Evolutionary conservation across 2,329 filamentous ascomycete species (phyloP).

Genomic region (Ophiostoma ips): DNA sequence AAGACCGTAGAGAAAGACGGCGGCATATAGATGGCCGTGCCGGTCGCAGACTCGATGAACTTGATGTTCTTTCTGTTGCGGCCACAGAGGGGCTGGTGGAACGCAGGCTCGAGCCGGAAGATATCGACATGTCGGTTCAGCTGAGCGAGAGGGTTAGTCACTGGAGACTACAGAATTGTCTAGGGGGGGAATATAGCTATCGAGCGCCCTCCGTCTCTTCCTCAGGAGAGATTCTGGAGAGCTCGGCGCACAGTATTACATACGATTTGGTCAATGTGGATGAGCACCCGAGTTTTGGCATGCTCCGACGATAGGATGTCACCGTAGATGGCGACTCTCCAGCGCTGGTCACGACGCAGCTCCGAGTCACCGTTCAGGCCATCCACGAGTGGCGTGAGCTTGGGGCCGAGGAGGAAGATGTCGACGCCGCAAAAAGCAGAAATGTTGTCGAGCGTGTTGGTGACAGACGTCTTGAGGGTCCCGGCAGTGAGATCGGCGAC

Average conservation of each 20-base stretch:
- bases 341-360: conserved; percentile 76
- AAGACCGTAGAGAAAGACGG: conserved; percentile 86
- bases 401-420: conserved; percentile 88
- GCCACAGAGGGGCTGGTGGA: conserved; percentile 86
- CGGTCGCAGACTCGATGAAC: conserved; percentile 86
- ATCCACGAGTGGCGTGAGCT: conserved; percentile 64
- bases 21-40: conserved; percentile 96
- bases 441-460: conserved; percentile 75
- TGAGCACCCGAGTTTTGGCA: conserved; percentile 87
- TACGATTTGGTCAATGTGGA: conserved; percentile 82
- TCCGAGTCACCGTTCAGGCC: conserved; percentile 64
- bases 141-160: conserved; percentile 24
- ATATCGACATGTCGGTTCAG: conserved; percentile 63
- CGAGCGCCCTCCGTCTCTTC: too few species aligned
- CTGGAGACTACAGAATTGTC: conserved; percentile 11
- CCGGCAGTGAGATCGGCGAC: conserved; percentile 60
- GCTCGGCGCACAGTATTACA: too few species aligned
- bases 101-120: conserved; percentile 68
- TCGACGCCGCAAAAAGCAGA: conserved; percentile 85
- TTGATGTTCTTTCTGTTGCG: conserved; percentile 96
- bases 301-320: conserved; percentile 93
- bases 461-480: conserved; percentile 59
- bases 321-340: conserved; percentile 86
- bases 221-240: too few species aligned
- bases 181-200: not conserved